Conservation (phyloP, 805 yeast genomes). For the Ogataea henricii region DNA sequence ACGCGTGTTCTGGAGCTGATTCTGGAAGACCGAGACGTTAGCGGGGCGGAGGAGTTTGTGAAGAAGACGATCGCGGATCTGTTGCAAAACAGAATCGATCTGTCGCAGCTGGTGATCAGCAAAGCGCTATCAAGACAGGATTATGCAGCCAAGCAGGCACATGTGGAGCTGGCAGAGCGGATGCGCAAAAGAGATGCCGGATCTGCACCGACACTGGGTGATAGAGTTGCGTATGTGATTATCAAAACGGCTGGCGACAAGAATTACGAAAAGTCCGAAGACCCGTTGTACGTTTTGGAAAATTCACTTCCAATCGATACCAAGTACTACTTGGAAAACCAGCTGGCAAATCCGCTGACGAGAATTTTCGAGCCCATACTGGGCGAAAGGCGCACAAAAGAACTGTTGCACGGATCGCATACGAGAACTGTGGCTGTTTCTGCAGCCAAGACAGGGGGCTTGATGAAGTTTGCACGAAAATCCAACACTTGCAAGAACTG, state of each 20-base stretch:
- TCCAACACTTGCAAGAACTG: constrained; percentile 89
- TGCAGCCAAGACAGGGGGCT: constrained; percentile 79
- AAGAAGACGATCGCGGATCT: constrained; percentile 87
- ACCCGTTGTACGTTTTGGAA: constrained; percentile 90
- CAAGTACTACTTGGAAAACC: constrained; percentile 90
- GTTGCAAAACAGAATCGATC: constrained; percentile 86
- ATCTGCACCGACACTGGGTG: constrained; percentile 95
- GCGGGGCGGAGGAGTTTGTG: constrained; percentile 81
- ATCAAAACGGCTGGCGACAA: constrained; percentile 80
- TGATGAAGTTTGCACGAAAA: constrained; percentile 86
- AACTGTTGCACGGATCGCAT: constrained; percentile 79
- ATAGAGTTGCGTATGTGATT: constrained; percentile 96
- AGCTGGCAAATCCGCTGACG: constrained; percentile 84
- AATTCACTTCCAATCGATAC: constrained; percentile 93
- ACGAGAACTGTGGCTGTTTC: constrained; percentile 74
- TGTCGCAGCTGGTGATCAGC: constrained; percentile 91
- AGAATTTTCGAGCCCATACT: constrained; percentile 94
- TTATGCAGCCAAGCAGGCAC: constrained; percentile 96
- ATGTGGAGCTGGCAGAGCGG: constrained; percentile 92
- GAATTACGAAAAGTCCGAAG: constrained; percentile 95
- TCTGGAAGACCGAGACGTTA: constrained; percentile 83
- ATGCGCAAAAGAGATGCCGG: constrained; percentile 97
- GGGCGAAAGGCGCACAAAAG: constrained; percentile 81
- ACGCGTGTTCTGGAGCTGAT: constrained; percentile 86
- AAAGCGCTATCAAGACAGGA: constrained; percentile 88